Conservation (phyloP, 1,139 yeast species). For the Debaryomycetaceae sp. region DNA sequence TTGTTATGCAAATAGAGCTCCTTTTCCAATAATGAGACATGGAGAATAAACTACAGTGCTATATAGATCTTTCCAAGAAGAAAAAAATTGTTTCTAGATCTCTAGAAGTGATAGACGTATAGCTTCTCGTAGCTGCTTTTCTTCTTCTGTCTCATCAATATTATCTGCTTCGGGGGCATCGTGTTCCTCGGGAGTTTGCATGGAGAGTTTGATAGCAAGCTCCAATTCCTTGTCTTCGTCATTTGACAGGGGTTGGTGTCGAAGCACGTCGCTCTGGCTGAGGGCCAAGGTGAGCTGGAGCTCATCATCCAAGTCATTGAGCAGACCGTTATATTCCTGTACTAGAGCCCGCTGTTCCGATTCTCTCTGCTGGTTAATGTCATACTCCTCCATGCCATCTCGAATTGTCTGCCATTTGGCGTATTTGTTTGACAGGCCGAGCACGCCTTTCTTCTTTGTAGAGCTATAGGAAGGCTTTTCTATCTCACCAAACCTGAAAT, state of each 20-base stretch:
- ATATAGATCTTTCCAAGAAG: too few relatives aligned
- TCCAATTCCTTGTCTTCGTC: slow-evolving; percentile 23
- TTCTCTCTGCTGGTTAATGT: slow-evolving; percentile 19
- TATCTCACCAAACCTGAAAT: slow-evolving; percentile 44
- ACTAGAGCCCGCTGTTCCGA: slow-evolving; percentile 23
- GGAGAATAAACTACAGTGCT: too few relatives aligned
- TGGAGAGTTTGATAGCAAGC: slow-evolving; percentile 22
- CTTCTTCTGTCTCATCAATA: slow-evolving; percentile 12
- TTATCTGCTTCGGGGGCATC: slow-evolving; percentile 2
- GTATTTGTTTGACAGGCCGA: slow-evolving; percentile 16
- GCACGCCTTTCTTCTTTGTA: slow-evolving; percentile 15
- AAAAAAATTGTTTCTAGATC: too few relatives aligned
- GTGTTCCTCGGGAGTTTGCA: slow-evolving; percentile 6
- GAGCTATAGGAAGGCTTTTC: slow-evolving; percentile 1
- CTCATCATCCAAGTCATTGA: slow-evolving; percentile 44
- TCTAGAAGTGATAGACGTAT: slow-evolving; percentile 15
- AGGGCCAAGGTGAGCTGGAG: slow-evolving; percentile 52
- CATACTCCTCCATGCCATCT: slow-evolving; percentile 39
- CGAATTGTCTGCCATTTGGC: slow-evolving; percentile 20
- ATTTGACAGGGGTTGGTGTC: not conserved
- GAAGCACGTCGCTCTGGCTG: slow-evolving; percentile 32
- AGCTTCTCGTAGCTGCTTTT: slow-evolving; percentile 14
- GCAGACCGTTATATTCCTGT: slow-evolving; percentile 45
- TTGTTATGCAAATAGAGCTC: too few relatives aligned
- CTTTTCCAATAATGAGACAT: too few relatives aligned